Evolutionary conservation across 371 early-diverging fungal species (phyloP).

Genomic region (Circinella umbellata): DNA sequence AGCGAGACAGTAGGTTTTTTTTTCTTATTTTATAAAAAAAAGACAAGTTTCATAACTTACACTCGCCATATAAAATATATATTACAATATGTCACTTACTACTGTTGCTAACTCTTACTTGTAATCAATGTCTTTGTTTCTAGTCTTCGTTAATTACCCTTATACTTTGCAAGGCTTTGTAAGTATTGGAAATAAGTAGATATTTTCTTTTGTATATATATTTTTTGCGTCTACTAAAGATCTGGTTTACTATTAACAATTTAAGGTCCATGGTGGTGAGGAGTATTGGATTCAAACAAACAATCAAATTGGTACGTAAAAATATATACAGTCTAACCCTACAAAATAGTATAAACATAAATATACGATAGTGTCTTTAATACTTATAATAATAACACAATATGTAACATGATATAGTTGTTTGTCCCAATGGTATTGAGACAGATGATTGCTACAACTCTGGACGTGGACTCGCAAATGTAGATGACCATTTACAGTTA

Average conservation of each 20-base stretch:
- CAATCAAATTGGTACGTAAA: background rate
- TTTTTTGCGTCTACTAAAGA: too few species aligned
- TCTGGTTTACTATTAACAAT: too few species aligned
- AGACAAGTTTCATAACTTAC: too few species aligned
- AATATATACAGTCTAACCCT: too few species aligned
- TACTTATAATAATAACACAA: background rate
- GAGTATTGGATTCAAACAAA: constrained; percentile 6
- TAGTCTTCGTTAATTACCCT: background rate
- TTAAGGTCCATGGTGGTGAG: background rate
- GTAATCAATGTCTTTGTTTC: background rate
- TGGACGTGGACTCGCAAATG: constrained; percentile 17
- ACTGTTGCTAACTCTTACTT: background rate
- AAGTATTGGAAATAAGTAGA: too few species aligned
- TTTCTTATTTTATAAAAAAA: background rate
- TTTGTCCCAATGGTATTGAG: constrained; percentile 23
- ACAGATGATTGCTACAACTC: constrained; percentile 22
- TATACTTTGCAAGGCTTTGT: background rate
- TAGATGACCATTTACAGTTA: constrained; percentile 22
- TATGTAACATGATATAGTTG: constrained; percentile 9
- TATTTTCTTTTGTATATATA: too few species aligned
- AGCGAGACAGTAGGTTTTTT: constrained; percentile 16
- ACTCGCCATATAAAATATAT: too few species aligned
- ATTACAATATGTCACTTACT: background rate
- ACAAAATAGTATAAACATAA: background rate
- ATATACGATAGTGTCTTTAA: background rate